Percentiles rank a stretch among this genome's conserved stretches.
These are phyloP conservation scores for Pneumocystis wakefieldiae DNA, from an alignment of 1,139 yeast species.

Conservation along the genomic window DNA sequence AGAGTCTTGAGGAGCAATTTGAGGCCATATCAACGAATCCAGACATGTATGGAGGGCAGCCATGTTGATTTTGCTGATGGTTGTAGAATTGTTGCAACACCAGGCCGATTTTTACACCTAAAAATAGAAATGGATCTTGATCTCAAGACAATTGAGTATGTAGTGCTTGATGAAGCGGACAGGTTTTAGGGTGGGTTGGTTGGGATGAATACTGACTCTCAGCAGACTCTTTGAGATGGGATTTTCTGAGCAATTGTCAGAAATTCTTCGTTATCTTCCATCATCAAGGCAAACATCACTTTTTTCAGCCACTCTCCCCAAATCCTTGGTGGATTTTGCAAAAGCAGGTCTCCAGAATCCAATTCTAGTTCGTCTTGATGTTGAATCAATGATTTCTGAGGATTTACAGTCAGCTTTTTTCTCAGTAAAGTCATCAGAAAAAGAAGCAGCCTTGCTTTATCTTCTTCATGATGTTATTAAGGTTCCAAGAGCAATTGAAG, in stretches of 20 bases:
- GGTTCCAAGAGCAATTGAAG: constrained; percentile 59
- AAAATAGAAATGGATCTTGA: constrained; percentile 90
- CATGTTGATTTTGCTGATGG: background rate
- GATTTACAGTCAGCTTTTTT: constrained; percentile 82
- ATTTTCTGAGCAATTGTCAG: constrained; percentile 85
- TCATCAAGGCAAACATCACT: constrained; percentile 70
- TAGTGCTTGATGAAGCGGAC: constrained; percentile 97
- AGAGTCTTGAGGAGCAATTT: constrained; percentile 89
- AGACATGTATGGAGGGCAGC: constrained; percentile 35
- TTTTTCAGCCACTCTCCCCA: constrained; percentile 91
- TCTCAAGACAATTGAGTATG: constrained; percentile 66
- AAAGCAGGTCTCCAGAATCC: constrained; percentile 92
- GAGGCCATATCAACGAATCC: constrained; percentile 86
- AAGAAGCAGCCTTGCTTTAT: constrained; percentile 74
- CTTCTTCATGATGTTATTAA: constrained; percentile 70
- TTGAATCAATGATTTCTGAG: constrained; percentile 80
- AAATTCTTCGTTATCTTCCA: constrained; percentile 71
- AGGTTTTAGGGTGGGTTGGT: constrained; percentile 24
- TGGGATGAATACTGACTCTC: background rate
- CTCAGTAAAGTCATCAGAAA: constrained; percentile 63
- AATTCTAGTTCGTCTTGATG: constrained; percentile 76
- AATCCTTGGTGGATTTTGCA: constrained; percentile 85
- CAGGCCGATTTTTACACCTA: constrained; percentile 91
- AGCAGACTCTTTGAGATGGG: constrained; percentile 75
- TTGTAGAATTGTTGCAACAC: constrained; percentile 64